A percentile compares a stretch with the other conserved stretches of the same genome.
phyloP scores from a whole-genome alignment of 2,329 filamentous ascomycete genomes.

The Paracorniculantispora psalliotae region DNA sequence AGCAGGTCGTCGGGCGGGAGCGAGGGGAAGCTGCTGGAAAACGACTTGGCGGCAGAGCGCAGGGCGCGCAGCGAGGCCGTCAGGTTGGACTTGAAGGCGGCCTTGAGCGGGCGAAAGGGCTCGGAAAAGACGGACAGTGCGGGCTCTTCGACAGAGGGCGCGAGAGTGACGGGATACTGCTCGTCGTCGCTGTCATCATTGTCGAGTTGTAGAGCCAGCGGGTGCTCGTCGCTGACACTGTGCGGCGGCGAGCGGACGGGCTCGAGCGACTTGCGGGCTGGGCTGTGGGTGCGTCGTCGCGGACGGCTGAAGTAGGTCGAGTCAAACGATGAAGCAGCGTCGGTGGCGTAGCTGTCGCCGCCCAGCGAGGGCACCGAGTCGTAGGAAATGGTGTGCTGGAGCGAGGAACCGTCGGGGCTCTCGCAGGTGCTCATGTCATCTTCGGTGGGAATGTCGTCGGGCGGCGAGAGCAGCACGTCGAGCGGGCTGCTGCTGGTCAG shows the following conservation, averaged over 20 bases:
- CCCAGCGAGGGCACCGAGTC: constrained; percentile 61
- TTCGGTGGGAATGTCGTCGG: constrained; percentile 52
- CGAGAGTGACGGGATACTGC: constrained; percentile 46
- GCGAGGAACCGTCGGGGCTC: constrained; percentile 45
- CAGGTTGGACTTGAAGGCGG: constrained; percentile 64
- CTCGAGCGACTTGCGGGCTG: constrained; percentile 46
- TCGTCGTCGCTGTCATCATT: constrained; percentile 31
- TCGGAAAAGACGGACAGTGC: constrained; percentile 26
- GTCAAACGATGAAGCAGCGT: constrained; percentile 43
- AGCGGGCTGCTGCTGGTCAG: constrained; percentile 50
- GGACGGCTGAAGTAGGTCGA: constrained; percentile 38
- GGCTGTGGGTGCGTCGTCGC: constrained; percentile 30
- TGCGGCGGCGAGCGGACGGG: constrained; percentile 52
- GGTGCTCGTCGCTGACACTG: constrained; percentile 44
- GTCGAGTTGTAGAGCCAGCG: constrained; percentile 42
- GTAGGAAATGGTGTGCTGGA: constrained; percentile 51
- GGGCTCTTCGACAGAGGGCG: constrained; percentile 24
- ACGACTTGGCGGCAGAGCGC: constrained; percentile 58
- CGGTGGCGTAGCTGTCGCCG: constrained; percentile 48
- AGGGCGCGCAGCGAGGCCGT: constrained; percentile 62
- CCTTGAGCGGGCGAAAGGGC: constrained; percentile 46
- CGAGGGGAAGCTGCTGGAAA: constrained; percentile 56
- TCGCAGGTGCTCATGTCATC: constrained; percentile 44
- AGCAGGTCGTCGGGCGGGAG: constrained; percentile 63
- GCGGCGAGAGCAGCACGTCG: constrained; percentile 55